Conservation (phyloP, 768 basidiomycete species). For the Lanmaoa pseudosensibilis region DNA sequence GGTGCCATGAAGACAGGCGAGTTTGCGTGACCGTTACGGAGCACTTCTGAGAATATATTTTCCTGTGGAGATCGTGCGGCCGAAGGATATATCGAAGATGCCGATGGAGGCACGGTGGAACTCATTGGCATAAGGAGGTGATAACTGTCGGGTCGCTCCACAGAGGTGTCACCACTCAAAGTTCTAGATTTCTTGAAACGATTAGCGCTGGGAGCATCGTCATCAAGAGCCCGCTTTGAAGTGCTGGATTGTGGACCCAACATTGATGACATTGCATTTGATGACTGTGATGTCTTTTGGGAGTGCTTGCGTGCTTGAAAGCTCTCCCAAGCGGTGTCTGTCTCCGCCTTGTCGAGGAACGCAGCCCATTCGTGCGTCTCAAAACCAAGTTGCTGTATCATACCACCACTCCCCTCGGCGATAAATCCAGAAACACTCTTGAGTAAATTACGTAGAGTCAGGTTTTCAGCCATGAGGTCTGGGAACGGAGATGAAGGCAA, state of each 20-base stretch:
- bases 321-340: slow-evolving; percentile 91
- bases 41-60: slow-evolving; percentile 60
- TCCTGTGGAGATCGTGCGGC: slow-evolving; percentile 46
- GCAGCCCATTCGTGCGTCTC: slow-evolving; percentile 73
- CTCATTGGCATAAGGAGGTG: slow-evolving; percentile 59
- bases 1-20: slow-evolving; percentile 66
- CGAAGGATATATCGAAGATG: slow-evolving; percentile 46
- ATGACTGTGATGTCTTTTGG: slow-evolving; percentile 32
- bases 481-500: slow-evolving; percentile 10
- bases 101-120: slow-evolving; percentile 33
- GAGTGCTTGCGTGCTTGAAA: slow-evolving; percentile 66
- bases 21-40: slow-evolving; percentile 47
- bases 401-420: slow-evolving; percentile 80
- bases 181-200: slow-evolving; percentile 55
- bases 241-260: slow-evolving; percentile 24
- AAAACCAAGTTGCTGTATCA: slow-evolving; percentile 79
- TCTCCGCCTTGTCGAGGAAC: slow-evolving; percentile 83
- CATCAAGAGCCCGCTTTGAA: slow-evolving; percentile 33
- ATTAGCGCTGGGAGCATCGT: slow-evolving; percentile 20
- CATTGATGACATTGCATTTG: slow-evolving; percentile 32
- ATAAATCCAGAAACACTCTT: slow-evolving; percentile 78
- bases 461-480: slow-evolving; percentile 91
- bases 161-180: slow-evolving; percentile 41
- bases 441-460: slow-evolving; percentile 76
- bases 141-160: slow-evolving; percentile 45